Base-by-base conservation (phyloP, 2,329 filamentous ascomycete genomes). In the Exophiala oligosperma region DNA sequence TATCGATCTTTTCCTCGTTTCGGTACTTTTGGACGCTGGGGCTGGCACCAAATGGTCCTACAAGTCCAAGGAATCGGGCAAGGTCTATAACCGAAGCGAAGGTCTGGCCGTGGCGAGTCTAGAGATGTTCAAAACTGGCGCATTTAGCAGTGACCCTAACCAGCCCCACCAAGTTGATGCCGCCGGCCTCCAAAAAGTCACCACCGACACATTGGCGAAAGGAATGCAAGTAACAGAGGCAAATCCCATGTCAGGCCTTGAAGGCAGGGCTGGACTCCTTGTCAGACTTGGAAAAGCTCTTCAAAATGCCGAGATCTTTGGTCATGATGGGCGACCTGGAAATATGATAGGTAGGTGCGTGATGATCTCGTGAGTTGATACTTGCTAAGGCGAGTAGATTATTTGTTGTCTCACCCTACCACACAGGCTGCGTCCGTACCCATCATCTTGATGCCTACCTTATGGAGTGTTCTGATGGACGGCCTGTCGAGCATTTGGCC, bases 141-240 rank as follows among this genome's bases (percentile, higher is more conserved):
- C 59, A 1, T 64, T 64, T 51, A 96, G 92, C 64, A 90, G 92
- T 73, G 85, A 93, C 70, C 80, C 84, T 2, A 81, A 77, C 57
- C 91, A 96, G 74, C 92, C 91, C 51, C 91, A 86, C 69, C 92
- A 96, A 73, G 94, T 97, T 28, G 93, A 99, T 76, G 91, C 88
- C 63, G 84, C 85, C 4, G 94, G 88, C 0, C 78, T 99, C 65
- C 85, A 84, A 67, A 85, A 80, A 56, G 75, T 97, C 57, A 94
- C 89, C 0, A 80, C 88, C 9, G 86, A 91, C 32, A 81, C 84
- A 59, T 81, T 99, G 69, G 88, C 88, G 9, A 87, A 85, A 64
- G 94, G 91, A 11, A 81, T 99, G 71, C 94, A 99, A 73, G 92
- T 94, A 54, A 84, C 84, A 1, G 86, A 90, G 1, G 80, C 84